Conservation (phyloP, 164 flowering plant species). For the grape (Vitis vinifera) region ASM3070453v1 NC_081813.1:1836501-1837000, state of each 20-base stretch:
- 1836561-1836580: constrained; percentile 21
- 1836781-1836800: constrained; percentile 28
- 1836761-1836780: constrained; percentile 13
- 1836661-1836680: constrained; percentile 2
- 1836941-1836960: constrained; percentile 11
- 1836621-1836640: constrained; percentile 20
- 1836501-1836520: constrained; percentile 33
- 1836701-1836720: constrained; percentile 19
- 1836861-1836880: background rate
- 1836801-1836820: constrained; percentile 13
- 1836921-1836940: constrained; percentile 26
- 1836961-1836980: constrained; percentile 9
- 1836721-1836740: constrained; percentile 19
- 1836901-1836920: constrained; percentile 21
- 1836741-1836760: constrained; percentile 16
- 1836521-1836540: constrained; percentile 24
- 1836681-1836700: constrained; percentile 18
- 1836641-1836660: constrained; percentile 27
- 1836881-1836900: constrained; percentile 5
- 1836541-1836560: constrained; percentile 6
- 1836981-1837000: constrained; percentile 24
- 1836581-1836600: constrained; percentile 21
- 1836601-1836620: constrained; percentile 7
- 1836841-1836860: constrained; percentile 23
- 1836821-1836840: constrained; percentile 16